phyloP scores from a whole-genome alignment of 2,329 filamentous ascomycete species.

The Helminthosporium solani region DNA sequence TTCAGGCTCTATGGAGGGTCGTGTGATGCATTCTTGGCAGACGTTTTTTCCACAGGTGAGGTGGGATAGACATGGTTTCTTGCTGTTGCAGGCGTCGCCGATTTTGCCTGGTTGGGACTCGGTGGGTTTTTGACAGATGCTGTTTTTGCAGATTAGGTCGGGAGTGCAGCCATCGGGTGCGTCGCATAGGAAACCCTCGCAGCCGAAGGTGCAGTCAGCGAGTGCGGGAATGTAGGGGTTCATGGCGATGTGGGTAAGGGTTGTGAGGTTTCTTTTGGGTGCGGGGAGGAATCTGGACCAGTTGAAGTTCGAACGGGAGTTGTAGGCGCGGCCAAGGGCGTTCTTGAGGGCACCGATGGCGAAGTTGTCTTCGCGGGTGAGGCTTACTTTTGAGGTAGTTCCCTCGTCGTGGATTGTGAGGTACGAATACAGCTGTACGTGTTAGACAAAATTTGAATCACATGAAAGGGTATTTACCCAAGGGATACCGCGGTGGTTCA shows the following conservation, averaged over 20 bases:
- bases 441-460: background rate
- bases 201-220: slow-evolving; percentile 33
- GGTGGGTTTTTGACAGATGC: slow-evolving; percentile 23
- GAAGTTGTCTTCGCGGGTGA: slow-evolving; percentile 16
- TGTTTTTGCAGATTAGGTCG: slow-evolving; percentile 34
- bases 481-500: slow-evolving; percentile 39
- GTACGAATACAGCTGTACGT: slow-evolving; percentile 33
- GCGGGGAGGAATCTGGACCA: slow-evolving; percentile 31
- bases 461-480: slow-evolving; percentile 25
- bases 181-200: slow-evolving; percentile 33
- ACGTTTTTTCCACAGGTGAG: slow-evolving; percentile 21
- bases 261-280: slow-evolving; percentile 14
- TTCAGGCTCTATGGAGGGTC: slow-evolving; percentile 16
- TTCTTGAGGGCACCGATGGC: slow-evolving; percentile 27
- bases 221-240: slow-evolving; percentile 36
- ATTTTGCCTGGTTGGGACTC: slow-evolving; percentile 27
- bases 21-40: slow-evolving; percentile 22
- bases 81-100: slow-evolving; percentile 30
- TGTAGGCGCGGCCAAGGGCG: slow-evolving; percentile 23
- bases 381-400: slow-evolving; percentile 22
- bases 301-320: slow-evolving; percentile 31
- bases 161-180: slow-evolving; percentile 29
- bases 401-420: slow-evolving; percentile 28
- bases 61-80: slow-evolving; percentile 29
- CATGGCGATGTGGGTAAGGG: slow-evolving; percentile 19